Percentiles rank a stretch among this genome's conserved stretches.
phyloP scores from a whole-genome alignment of 2,329 filamentous ascomycete genomes.

The Pseudopithomyces chartarum region DNA sequence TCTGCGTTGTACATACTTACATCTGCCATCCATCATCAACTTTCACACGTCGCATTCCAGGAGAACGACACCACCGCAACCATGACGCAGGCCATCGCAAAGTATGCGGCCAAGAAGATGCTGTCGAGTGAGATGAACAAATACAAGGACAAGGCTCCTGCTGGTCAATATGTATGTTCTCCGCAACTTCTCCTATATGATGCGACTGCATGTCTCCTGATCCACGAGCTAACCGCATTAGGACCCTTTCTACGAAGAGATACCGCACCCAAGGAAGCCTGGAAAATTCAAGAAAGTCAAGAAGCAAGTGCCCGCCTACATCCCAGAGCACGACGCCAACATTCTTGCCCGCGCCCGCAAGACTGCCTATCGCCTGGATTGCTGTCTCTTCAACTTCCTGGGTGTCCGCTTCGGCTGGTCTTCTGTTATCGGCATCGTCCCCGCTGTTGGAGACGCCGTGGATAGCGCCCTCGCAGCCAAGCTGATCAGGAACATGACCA shows the following conservation, averaged over 20 bases:
- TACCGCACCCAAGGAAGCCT: slow-evolving; percentile 73
- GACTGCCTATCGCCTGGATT: slow-evolving; percentile 83
- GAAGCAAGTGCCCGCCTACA: slow-evolving; percentile 81
- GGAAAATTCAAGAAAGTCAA: slow-evolving; percentile 81
- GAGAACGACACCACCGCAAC: slow-evolving; percentile 20
- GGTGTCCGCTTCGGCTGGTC: slow-evolving; percentile 90
- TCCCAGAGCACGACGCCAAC: slow-evolving; percentile 80
- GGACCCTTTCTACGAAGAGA: slow-evolving; percentile 89
- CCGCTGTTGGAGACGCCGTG: slow-evolving; percentile 63
- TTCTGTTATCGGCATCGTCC: slow-evolving; percentile 81
- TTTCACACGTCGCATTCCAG: slow-evolving; percentile 4
- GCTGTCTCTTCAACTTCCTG: slow-evolving; percentile 78
- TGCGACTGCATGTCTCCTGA: neutral
- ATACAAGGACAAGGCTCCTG: slow-evolving; percentile 51
- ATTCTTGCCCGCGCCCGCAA: slow-evolving; percentile 86
- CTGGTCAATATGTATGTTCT: slow-evolving; percentile 47
- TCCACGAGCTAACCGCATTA: slow-evolving; percentile 44
- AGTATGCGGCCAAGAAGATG: slow-evolving; percentile 57
- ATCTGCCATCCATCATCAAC: slow-evolving; percentile 6
- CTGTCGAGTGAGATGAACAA: slow-evolving; percentile 54
- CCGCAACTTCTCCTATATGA: slow-evolving; percentile 2
- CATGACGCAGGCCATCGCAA: slow-evolving; percentile 54
- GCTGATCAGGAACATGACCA: slow-evolving; percentile 73
- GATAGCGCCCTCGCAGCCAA: slow-evolving; percentile 61
- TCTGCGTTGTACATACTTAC: slow-evolving; percentile 9